phyloP scores from a whole-genome alignment of 768 basidiomycete genomes.

The Dendrothele bispora region DNA sequence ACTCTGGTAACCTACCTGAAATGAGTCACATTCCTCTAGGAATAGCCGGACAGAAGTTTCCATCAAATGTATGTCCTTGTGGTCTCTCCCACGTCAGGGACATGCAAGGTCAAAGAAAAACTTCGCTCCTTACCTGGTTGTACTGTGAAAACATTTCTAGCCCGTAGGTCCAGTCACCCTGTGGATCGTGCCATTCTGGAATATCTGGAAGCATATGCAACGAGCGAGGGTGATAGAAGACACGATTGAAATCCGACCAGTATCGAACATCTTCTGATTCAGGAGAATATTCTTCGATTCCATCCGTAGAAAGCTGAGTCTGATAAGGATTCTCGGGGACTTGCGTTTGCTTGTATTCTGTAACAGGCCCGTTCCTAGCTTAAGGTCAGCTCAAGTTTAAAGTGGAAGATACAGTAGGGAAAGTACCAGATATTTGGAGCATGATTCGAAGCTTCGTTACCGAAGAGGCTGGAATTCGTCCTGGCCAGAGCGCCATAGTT shows the following conservation, averaged over 20 bases:
- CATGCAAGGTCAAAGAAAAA: not conserved
- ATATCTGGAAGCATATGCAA: constrained; percentile 63
- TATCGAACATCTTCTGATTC: constrained; percentile 41
- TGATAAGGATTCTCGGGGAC: constrained; percentile 61
- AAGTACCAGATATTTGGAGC: not conserved
- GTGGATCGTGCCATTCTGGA: constrained; percentile 51
- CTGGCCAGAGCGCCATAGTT: constrained; percentile 64
- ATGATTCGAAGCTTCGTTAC: constrained; percentile 17
- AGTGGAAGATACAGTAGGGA: not conserved
- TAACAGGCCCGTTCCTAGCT: constrained; percentile 47
- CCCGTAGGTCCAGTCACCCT: constrained; percentile 58
- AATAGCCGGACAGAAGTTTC: constrained; percentile 66
- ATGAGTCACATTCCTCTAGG: constrained; percentile 73
- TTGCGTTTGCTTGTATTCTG: constrained; percentile 51
- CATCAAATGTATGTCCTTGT: constrained; percentile 65
- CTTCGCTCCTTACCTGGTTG: constrained; percentile 46
- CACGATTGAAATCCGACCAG: constrained; percentile 71
- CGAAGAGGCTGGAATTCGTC: constrained; percentile 39
- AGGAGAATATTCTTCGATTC: constrained; percentile 8
- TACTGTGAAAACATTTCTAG: constrained; percentile 51
- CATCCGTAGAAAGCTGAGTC: constrained; percentile 24
- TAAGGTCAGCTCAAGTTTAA: not conserved
- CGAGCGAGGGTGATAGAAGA: constrained; percentile 64
- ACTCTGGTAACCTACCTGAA: constrained; percentile 70
- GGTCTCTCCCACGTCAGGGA: constrained; percentile 1